Conservation (phyloP, 1,284 basidiomycete genomes). For the Afroboletus lepidellus region DNA sequence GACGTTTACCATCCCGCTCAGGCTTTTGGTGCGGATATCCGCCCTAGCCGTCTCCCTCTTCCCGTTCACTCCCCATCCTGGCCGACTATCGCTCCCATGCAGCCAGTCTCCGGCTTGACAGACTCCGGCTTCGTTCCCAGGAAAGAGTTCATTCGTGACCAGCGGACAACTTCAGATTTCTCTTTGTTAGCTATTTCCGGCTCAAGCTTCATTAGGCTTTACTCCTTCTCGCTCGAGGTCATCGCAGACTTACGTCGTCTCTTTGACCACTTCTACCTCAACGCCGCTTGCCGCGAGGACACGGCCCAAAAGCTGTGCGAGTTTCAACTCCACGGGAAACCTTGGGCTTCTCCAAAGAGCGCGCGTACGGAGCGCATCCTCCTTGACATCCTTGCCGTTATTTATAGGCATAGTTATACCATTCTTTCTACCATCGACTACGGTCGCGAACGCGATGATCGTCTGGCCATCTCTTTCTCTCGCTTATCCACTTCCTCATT, state of each 20-base stretch:
- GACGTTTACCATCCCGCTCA: slow-evolving; percentile 38
- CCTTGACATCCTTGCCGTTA: slow-evolving; percentile 59
- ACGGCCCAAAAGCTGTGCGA: slow-evolving; percentile 59
- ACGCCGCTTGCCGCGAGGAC: slow-evolving; percentile 54
- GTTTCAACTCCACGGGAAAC: slow-evolving; percentile 63
- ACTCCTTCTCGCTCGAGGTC: slow-evolving; percentile 58
- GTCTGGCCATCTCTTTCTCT: slow-evolving; percentile 67
- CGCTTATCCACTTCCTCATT: slow-evolving; percentile 38
- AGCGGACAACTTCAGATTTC: slow-evolving; percentile 56
- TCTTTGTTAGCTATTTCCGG: slow-evolving; percentile 66
- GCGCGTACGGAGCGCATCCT: slow-evolving; percentile 65
- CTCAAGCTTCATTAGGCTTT: slow-evolving; percentile 61
- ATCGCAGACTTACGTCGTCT: slow-evolving; percentile 52
- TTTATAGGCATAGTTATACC: slow-evolving; percentile 61
- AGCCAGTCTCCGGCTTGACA: slow-evolving; percentile 31
- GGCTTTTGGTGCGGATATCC: slow-evolving; percentile 27
- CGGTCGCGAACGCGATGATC: slow-evolving; percentile 72
- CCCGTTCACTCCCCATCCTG: slow-evolving; percentile 27
- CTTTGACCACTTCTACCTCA: slow-evolving; percentile 48
- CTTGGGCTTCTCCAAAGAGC: slow-evolving; percentile 68
- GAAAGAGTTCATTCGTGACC: slow-evolving; percentile 67
- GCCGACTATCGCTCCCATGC: slow-evolving; percentile 31
- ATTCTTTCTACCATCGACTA: slow-evolving; percentile 73
- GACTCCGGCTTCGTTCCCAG: slow-evolving; percentile 57
- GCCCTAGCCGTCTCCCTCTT: slow-evolving; percentile 21